Base-by-base conservation (phyloP, 1,284 basidiomycete genomes). In the Rhodotorula sp. region DNA sequence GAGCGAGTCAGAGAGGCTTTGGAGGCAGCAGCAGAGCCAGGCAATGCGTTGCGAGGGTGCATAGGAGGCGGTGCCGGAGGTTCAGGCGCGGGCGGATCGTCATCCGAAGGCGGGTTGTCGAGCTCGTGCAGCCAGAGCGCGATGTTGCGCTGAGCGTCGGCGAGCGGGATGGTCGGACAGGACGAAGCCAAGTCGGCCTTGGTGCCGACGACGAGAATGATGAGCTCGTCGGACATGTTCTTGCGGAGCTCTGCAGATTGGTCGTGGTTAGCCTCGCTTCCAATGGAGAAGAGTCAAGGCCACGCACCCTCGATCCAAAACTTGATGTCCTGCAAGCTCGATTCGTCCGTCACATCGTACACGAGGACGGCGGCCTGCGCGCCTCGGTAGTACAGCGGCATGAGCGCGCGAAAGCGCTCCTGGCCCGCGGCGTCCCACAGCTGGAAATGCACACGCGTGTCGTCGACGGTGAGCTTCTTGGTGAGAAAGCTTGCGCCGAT, bases 371-470 rank as follows among this genome's bases (percentile, higher is more conserved):
- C 96, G 68, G 96, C 96, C 79, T 96, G 93, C 74, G 95, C 93
- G 80, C 95, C 96, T 81, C 97, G 90, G 86, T 98, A 98, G 86
- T 99, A 99, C 91, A 99, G 97, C 70, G 95, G 95, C 77, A 94
- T 74, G 91, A 97, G 94, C 79, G 90, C 92, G 74, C 94, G 87
- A 83, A 97, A 97, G 62, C 93, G 85, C 85, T 98, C 95, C 85
- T 97, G 94, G n/a, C 95, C 95, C 55, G 95, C 95, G 65, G 95
- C 97, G 81, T 98, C 94, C 94, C 94, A 97, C 21, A 87, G 83
- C 78, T 87, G 86, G 49, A 87, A 79, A 64, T 93, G 89, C 25
- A 98, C 93, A 80, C 92, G 91, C 76, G 91, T 86, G 58, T 91
- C 93, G 75, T 93, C 88, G 77, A 97, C 88, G 77, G 88, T 87